These are phyloP conservation scores for Paramecium octaurelia DNA, from an alignment of 73 alveolate species.

Conservation along the genomic window DNA sequence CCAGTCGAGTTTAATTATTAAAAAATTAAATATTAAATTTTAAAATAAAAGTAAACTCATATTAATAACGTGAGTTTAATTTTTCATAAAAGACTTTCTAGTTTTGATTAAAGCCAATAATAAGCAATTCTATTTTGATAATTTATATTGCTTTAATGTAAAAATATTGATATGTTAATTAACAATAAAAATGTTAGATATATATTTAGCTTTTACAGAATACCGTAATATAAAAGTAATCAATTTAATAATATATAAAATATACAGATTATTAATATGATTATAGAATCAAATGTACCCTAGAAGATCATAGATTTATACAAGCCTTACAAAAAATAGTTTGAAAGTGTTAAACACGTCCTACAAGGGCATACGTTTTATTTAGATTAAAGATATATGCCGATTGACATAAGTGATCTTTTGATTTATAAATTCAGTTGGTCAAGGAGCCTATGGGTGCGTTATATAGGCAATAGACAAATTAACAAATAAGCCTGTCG, in stretches of 20 bases:
- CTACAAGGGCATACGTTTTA: constrained; percentile 40
- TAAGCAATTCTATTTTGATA: no score
- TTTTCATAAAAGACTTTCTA: no score
- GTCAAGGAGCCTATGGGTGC: constrained; percentile 81
- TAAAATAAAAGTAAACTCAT: no score
- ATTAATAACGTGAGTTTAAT: no score
- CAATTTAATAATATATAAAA: background rate
- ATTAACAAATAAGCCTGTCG: constrained; percentile 61
- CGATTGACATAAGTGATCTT: constrained; percentile 61
- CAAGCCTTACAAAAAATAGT: background rate
- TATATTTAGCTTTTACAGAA: constrained; percentile 18
- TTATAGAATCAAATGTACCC: background rate
- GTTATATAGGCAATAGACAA: constrained; percentile 75
- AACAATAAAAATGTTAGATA: background rate
- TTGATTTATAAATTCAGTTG: constrained; percentile 29
- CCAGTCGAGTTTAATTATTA: no score
- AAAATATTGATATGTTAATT: no score
- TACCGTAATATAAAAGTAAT: background rate
- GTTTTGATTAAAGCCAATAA: no score
- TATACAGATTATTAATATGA: background rate
- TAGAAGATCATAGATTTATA: background rate
- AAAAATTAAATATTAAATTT: no score
- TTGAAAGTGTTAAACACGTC: background rate
- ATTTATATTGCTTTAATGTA: no score
- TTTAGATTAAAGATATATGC: constrained; percentile 66